Evolutionary conservation across 2,329 filamentous ascomycete genomes (phyloP).

Genomic region (Beauveria caledonica): DNA sequence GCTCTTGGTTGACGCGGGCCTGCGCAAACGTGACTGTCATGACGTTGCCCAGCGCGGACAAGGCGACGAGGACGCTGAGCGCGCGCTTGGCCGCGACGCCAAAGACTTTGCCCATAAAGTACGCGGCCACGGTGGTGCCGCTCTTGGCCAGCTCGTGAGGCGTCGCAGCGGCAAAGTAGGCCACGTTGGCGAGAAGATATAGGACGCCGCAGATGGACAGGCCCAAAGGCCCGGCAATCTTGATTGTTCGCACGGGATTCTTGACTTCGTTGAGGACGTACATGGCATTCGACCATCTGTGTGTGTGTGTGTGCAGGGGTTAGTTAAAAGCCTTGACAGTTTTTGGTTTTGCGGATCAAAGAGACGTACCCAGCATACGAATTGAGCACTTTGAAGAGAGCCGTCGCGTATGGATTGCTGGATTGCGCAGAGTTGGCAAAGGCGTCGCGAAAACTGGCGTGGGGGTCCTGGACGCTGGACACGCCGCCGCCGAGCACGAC

Average conservation of each 20-base stretch:
- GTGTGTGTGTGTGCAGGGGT: no score
- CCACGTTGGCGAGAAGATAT: slow-evolving; percentile 15
- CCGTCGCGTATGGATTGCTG: slow-evolving; percentile 15
- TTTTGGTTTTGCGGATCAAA: no score
- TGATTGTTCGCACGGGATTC: slow-evolving; percentile 14
- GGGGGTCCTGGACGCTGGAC: slow-evolving; percentile 11
- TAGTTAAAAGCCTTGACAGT: no score
- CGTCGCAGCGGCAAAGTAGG: slow-evolving; percentile 14
- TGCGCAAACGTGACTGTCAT: slow-evolving; percentile 16
- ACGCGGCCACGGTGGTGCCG: slow-evolving; percentile 15
- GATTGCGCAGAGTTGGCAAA: slow-evolving; percentile 13
- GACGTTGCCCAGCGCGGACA: slow-evolving; percentile 15
- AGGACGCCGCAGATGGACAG: slow-evolving; percentile 14
- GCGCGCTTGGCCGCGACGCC: slow-evolving; percentile 13
- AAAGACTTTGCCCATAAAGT: slow-evolving; percentile 16
- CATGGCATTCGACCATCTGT: slow-evolving; percentile 15
- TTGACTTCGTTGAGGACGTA: slow-evolving; percentile 16
- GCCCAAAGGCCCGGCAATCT: slow-evolving; percentile 14
- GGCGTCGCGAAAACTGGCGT: slow-evolving; percentile 14
- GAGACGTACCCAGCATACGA: slow-evolving; percentile 13
- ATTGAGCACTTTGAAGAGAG: slow-evolving; percentile 14
- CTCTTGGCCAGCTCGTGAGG: slow-evolving; percentile 13
- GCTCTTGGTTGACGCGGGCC: slow-evolving; percentile 15
- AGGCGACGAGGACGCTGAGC: slow-evolving; percentile 14
- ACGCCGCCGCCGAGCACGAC: slow-evolving; percentile 15